Percentiles rank a stretch among this genome's conserved stretches.
phyloP scores from a whole-genome alignment of 495 filamentous ascomycete genomes.

The Cetradonia linearis region DNA sequence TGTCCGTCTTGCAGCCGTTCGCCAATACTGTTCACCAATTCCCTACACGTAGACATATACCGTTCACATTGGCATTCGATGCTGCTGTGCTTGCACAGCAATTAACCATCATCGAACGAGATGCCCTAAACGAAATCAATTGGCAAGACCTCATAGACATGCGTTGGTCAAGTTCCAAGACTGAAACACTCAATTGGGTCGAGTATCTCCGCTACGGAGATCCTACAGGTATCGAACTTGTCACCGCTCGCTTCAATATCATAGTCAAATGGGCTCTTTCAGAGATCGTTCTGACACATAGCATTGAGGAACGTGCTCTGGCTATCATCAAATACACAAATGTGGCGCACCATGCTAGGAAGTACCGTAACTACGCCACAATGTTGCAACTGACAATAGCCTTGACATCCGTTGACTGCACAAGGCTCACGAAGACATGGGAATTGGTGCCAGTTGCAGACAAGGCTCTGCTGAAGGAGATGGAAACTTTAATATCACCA shows the following conservation, averaged over 20 bases:
- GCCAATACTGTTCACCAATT: constrained; percentile 23
- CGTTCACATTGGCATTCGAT: constrained; percentile 86
- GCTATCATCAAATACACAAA: constrained; percentile 88
- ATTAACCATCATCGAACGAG: constrained; percentile 91
- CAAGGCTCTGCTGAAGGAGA: constrained; percentile 58
- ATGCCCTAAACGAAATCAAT: constrained; percentile 89
- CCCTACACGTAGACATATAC: constrained; percentile 50
- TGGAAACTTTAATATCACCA: constrained; percentile 79
- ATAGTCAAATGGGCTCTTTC: constrained; percentile 97
- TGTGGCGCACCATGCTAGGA: constrained; percentile 74
- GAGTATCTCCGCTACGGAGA: constrained; percentile 76
- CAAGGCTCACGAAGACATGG: constrained; percentile 75
- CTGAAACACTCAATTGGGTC: constrained; percentile 67
- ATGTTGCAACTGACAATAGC: constrained; percentile 93
- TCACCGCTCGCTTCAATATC: constrained; percentile 91
- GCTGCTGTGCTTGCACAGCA: constrained; percentile 86
- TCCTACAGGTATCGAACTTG: constrained; percentile 83
- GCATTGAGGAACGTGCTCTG: constrained; percentile 69
- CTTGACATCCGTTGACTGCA: constrained; percentile 70
- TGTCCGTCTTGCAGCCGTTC: constrained; percentile 20
- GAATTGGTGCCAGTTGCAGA: constrained; percentile 60
- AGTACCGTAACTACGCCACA: constrained; percentile 88
- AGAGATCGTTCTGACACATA: constrained; percentile 75
- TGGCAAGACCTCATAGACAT: constrained; percentile 97
- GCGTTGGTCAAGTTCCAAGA: constrained; percentile 71